Percentiles rank a stretch among this genome's conserved stretches.
These are phyloP conservation scores for Oenanthe javanica DNA, from an alignment of 140 eudicot species.

Conservation along the genomic window DNA sequence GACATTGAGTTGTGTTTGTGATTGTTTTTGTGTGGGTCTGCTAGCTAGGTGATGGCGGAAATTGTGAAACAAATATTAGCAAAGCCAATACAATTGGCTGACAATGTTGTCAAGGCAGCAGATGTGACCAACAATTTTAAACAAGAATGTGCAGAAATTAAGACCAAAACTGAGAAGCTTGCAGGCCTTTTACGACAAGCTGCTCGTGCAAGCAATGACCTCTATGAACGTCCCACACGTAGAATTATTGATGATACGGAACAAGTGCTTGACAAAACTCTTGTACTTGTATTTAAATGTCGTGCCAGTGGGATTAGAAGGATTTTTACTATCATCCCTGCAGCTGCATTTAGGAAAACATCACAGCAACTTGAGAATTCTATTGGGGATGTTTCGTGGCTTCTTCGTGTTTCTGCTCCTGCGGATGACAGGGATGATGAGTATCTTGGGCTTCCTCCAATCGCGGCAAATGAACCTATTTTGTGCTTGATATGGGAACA, in stretches of 20 bases:
- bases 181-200: slow-evolving; percentile 13
- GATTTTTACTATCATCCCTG: slow-evolving; percentile 2
- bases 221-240: slow-evolving; percentile 9
- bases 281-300: background rate
- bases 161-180: slow-evolving; percentile 4
- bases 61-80: slow-evolving; percentile 48
- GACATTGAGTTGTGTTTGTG: background rate
- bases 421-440: slow-evolving; percentile 14
- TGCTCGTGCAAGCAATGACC: slow-evolving; percentile 11
- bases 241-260: slow-evolving; percentile 12
- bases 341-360: slow-evolving; percentile 8
- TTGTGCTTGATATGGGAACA: slow-evolving; percentile 13
- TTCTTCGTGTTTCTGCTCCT: slow-evolving; percentile 10
- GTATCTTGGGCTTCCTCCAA: slow-evolving; percentile 10
- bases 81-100: slow-evolving; percentile 38
- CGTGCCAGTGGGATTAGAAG: slow-evolving; percentile 10
- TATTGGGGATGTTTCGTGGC: slow-evolving; percentile 14
- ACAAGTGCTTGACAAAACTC: slow-evolving; percentile 10
- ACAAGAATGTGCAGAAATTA: slow-evolving; percentile 9
- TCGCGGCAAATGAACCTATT: slow-evolving; percentile 8
- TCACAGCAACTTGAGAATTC: slow-evolving; percentile 12
- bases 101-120: slow-evolving; percentile 7
- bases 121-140: slow-evolving; percentile 11
- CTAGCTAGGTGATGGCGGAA: slow-evolving; percentile 46
- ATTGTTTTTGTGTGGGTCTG: slow-evolving; percentile 22